Evolutionary conservation across 805 yeast genomes (phyloP), one percentile per base, ranked within the genome.

Genomic region (Yarrowia sp.): DNA sequence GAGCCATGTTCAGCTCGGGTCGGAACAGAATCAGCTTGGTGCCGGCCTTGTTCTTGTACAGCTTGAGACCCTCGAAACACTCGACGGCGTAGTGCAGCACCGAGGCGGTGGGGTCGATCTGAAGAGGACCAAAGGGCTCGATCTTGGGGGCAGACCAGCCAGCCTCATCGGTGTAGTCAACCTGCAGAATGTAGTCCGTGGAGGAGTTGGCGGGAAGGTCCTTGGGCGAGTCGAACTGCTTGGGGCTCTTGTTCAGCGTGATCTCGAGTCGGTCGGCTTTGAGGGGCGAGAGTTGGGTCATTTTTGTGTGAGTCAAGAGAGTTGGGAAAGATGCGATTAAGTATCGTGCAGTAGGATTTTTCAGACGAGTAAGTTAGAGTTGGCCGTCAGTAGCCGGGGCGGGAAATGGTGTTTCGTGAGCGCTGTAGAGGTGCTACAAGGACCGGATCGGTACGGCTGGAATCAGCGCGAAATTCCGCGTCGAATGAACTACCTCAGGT

Each of bases 1-100:
- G 87, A 52, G 76, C 85, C 97, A 94, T 91, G 83, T 94, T 94
- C 85, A 84, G 90, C 78, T 91, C 91, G 52, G 96, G 91, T 79
- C 99, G 87, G 84, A 94, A 94, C 77, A 94, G 83, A 75, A 97
- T 85, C 76, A 92, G 79, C 70, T 87, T 78, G 70, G 88, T 90
- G 24, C 66, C 66, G 53, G 75, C 67, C 36, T 69, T 72, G 68
- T 86, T 86, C 72, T 82, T 80, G 84, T 93, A 94, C 14, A 98
- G 98, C 82, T 94, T 94, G 81, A 94, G 82, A 72, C 99, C 99
- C 82, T 94, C 99, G 72, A 94, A 95, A 69, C 94, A 85, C 79
- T 92, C 97, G 75, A 95, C 94, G 7, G 96, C 94, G 75, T 94
- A 94, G 82, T 94, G 99, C 81, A 94, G 87, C 47, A 93, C 98